A percentile compares a stretch with the other conserved stretches of the same genome.
phyloP scores from a whole-genome alignment of 768 basidiomycete genomes.

The Xerocomus spinulosus region DNA sequence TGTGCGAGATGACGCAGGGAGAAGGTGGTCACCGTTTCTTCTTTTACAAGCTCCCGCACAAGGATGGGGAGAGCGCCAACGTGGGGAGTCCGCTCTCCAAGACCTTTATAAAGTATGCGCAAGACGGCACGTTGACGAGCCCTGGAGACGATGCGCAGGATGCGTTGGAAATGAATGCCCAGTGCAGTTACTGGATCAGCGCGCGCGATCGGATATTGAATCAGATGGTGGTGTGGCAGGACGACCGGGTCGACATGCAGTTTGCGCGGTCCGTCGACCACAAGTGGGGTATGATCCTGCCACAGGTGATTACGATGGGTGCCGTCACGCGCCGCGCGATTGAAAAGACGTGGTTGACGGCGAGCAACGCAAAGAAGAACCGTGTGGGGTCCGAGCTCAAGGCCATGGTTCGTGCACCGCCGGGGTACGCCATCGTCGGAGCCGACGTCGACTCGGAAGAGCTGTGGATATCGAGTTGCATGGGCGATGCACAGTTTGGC shows the following conservation, averaged over 20 bases:
- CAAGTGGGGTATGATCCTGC: slow-evolving; percentile 89
- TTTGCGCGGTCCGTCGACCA: slow-evolving; percentile 33
- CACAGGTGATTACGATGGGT: slow-evolving; percentile 97
- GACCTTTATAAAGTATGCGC: slow-evolving; percentile 82
- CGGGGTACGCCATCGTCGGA: slow-evolving; percentile 91
- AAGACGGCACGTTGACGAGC: slow-evolving; percentile 82
- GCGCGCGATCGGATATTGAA: slow-evolving; percentile 86
- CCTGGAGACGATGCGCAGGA: slow-evolving; percentile 76
- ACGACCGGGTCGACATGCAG: slow-evolving; percentile 48
- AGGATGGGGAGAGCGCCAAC: slow-evolving; percentile 90
- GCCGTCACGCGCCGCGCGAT: slow-evolving; percentile 97
- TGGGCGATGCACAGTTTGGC: slow-evolving; percentile 98
- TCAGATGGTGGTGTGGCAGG: slow-evolving; percentile 90
- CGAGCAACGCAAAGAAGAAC: slow-evolving; percentile 96
- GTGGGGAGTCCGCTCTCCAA: slow-evolving; percentile 93
- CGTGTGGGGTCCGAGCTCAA: slow-evolving; percentile 98
- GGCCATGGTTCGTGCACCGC: slow-evolving; percentile 93
- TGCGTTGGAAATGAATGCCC: slow-evolving; percentile 86
- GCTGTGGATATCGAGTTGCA: slow-evolving; percentile 96
- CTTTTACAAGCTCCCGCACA: slow-evolving; percentile 95
- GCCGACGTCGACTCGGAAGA: slow-evolving; percentile 99
- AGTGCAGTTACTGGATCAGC: slow-evolving; percentile 98
- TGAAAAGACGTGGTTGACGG: slow-evolving; percentile 97
- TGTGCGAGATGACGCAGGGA: slow-evolving; percentile 44
- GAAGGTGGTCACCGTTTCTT: slow-evolving; percentile 41